Evolutionary conservation across 257 asterid genomes (phyloP).

Genomic region (Lavandula angustifolia): DNA sequence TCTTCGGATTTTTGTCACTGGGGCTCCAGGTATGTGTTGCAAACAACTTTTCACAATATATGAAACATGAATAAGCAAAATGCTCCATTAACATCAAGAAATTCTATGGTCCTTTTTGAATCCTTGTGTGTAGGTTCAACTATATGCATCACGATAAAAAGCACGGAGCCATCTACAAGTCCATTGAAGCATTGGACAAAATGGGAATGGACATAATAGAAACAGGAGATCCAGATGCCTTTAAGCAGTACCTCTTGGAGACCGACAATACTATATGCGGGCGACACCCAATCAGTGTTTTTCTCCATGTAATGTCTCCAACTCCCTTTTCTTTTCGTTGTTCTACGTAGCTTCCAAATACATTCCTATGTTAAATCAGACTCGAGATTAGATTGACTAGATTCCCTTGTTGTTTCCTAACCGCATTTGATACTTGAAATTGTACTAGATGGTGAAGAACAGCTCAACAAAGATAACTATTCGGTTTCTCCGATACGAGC

Average conservation of each 20-base stretch:
- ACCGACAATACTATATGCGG: conserved; percentile 97
- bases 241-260: conserved; percentile 76
- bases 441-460: conserved; percentile 67
- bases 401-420: too few species aligned
- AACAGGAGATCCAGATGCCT: conserved; percentile 85
- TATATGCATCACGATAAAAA: conserved; percentile 75
- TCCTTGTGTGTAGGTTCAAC: conserved; percentile 72
- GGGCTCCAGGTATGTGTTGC: conserved; percentile 81
- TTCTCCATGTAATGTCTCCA: conserved; percentile 76
- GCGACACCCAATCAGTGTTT: conserved; percentile 92
- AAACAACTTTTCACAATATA: not conserved
- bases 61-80: too few species aligned
- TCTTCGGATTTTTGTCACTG: conserved; percentile 99
- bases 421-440: conserved; percentile 26
- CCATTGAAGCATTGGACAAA: conserved; percentile 86
- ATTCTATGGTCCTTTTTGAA: too few species aligned
- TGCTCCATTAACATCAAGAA: too few species aligned
- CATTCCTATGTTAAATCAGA: too few species aligned
- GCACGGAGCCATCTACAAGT: conserved; percentile 84
- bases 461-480: conserved; percentile 74
- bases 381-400: too few species aligned
- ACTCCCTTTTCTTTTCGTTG: conserved; percentile 12
- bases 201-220: conserved; percentile 92
- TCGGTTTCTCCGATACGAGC: conserved; percentile 80
- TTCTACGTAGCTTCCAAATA: not conserved